Base-by-base conservation (phyloP, 306 rosid genomes). In the Spatholobus suberectus region DNA sequence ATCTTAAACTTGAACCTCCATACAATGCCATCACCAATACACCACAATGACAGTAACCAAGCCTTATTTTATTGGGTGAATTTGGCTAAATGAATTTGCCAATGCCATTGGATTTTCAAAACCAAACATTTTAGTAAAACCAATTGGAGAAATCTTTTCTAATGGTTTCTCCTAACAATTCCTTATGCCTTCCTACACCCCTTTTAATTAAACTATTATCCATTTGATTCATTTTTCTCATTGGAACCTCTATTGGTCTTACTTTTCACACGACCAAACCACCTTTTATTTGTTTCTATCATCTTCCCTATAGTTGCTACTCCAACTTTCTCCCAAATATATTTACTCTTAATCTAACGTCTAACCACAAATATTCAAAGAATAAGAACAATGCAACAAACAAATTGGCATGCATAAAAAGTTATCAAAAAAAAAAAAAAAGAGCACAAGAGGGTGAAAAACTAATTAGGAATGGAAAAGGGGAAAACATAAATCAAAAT, bases 61-160 rank as follows among this genome's bases (percentile, higher is more conserved):
- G 35, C 12, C 37, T 23, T 11, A 69, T 23, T 20, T 35, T 5
- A 46, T 37, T 26, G 13, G n/a, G 55, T 13, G n/a, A 49, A 70
- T 43, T 13, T 14, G 75, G 38, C 57, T 43, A 70, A 24, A 70
- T 44, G 52, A 21, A 41, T 24, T 11, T 10, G 38, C 14, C 54
- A 69, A 23, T 0, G 6, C 55, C 58, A 46, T 24, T n/a, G n/a
- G n/a, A n/a, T n/a, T 71, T 27, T 32, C 20, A 38, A 40, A 68
- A 40, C 18, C n/a, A 68, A 70, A 32, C 2, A 5, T 37, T 68
- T 68, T 17, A 72, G 54, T 46, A 65, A 78, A 78, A 14, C 40
- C 76, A 49, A 49, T 67, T 78, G 51, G 65, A 78, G 66, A 47
- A 35, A 66, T 21, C 6, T 67, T 51, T 78, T 78, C 43, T 27